phyloP scores from a whole-genome alignment of 768 basidiomycete genomes.

The Candolleomyces eurysporus region DNA sequence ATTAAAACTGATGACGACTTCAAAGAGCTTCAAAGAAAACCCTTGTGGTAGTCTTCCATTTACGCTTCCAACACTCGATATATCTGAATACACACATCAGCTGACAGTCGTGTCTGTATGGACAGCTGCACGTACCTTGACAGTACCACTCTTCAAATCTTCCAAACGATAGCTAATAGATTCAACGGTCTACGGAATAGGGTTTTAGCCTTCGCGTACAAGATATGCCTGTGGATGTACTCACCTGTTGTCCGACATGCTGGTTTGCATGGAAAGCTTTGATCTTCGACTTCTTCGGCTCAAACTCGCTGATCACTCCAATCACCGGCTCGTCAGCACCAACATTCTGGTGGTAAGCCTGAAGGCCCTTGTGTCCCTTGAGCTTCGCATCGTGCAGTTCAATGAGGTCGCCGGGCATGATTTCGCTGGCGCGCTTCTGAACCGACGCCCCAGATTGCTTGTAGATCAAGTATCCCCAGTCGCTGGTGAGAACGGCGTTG shows the following conservation, averaged over 20 bases:
- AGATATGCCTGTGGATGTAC: slow-evolving; percentile 19
- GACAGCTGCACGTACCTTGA: slow-evolving; percentile 54
- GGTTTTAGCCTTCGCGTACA: slow-evolving; percentile 1
- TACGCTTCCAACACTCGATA: slow-evolving; percentile 41
- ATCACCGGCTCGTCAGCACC: slow-evolving; percentile 55
- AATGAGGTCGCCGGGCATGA: slow-evolving; percentile 84
- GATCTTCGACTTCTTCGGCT: slow-evolving; percentile 84
- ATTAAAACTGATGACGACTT: too few relatives aligned
- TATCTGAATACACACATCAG: slow-evolving; percentile 22
- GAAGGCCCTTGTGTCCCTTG: slow-evolving; percentile 80
- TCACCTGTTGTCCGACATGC: slow-evolving; percentile 78
- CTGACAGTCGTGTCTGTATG: slow-evolving; percentile 7
- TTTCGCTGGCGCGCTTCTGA: slow-evolving; percentile 72
- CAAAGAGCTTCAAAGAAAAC: too few relatives aligned
- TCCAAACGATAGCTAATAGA: slow-evolving; percentile 84
- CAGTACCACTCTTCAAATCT: slow-evolving; percentile 80
- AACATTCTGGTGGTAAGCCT: slow-evolving; percentile 63
- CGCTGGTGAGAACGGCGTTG: slow-evolving; percentile 44
- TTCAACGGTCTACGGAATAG: slow-evolving; percentile 51
- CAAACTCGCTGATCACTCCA: slow-evolving; percentile 80
- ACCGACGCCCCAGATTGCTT: slow-evolving; percentile 65
- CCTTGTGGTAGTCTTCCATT: not conserved
- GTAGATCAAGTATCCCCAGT: slow-evolving; percentile 77
- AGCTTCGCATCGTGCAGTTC: slow-evolving; percentile 69
- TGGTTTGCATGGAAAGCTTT: slow-evolving; percentile 85